These are phyloP conservation scores for Plasmodium berghei DNA, from an alignment of 169 alveolate genomes.

Conservation along the genomic window DNA sequence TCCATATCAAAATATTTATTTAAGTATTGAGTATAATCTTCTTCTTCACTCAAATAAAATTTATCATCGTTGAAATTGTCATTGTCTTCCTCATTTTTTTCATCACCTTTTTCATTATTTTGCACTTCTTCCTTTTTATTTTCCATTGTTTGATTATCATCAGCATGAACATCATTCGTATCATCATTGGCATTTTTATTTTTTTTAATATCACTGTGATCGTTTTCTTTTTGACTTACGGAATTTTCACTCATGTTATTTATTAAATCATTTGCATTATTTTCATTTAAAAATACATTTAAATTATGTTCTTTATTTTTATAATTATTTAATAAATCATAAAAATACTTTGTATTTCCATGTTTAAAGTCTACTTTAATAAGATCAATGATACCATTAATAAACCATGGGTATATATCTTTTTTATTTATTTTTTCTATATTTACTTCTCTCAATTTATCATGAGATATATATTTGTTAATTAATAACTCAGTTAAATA, in stretches of 20 bases:
- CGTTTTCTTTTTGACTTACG: neutral
- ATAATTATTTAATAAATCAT: conserved; percentile 11
- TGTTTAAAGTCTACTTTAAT: conserved; percentile 45
- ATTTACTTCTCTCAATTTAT: conserved; percentile 21
- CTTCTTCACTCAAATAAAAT: conserved; percentile 64
- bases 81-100: conserved; percentile 4
- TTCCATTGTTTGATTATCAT: neutral
- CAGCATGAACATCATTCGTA: neutral
- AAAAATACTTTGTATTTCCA: conserved; percentile 30
- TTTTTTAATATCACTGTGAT: neutral
- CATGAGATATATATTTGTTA: conserved; percentile 23
- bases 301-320: neutral
- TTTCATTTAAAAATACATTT: neutral
- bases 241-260: neutral
- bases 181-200: neutral
- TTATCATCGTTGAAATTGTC: conserved; percentile 43
- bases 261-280: neutral
- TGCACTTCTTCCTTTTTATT: conserved; percentile 4
- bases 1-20: conserved; percentile 72
- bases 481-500: conserved; percentile 77
- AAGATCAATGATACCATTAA: conserved; percentile 62
- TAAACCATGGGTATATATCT: conserved; percentile 69
- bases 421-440: conserved; percentile 28
- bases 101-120: neutral
- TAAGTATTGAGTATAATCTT: conserved; percentile 70